Base-by-base conservation (phyloP, 306 rosid species). In the Quercus dentata region DNA sequence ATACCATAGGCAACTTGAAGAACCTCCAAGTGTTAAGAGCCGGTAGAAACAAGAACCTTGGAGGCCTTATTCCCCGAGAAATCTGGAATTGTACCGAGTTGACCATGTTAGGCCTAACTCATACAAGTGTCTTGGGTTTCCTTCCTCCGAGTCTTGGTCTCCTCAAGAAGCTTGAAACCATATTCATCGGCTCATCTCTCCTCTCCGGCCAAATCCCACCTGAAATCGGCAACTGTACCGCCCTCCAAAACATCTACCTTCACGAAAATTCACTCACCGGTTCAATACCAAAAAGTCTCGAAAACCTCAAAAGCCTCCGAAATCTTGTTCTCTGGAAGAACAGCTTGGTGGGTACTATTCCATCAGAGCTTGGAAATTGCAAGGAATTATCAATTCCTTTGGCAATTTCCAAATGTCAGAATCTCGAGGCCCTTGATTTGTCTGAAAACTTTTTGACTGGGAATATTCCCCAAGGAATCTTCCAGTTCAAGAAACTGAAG, bases 1-100 rank as follows among this genome's bases (percentile, higher is more conserved):
- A 38, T 13, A 83, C 91, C 65, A 85, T 91, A 10, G 98, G 97
- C 5, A 85, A 85, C 20, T 44, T 95, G 86, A 79, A 20, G 71
- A 84, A 56, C 63, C 83, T 95, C 33, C 86, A 90, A 61, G 90
- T 85, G 62, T 78, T 95, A 58, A 86, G 97, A 84, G 92, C 91
- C 3, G 98, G 98, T 5, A 92, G 97, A 18, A 95, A 92, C 91
- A 92, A 92, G 89, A 90, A 92, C 38, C 76, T 94, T 0, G 87
- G 79, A 77, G 99, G 98, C 13, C 28, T 87, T 21, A 3, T 92
- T 17, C 98, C 98, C 1, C 76, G 74, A 7, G 98, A 90, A 80
- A 91, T 95, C 27, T 92, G 97, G 0, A 91, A 91, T 83, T 92
- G 95, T 81, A 79, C 91, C 13, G 83, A 78, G 68, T 84, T 95